Conservation (phyloP, 1,284 basidiomycete genomes). For the Papiliotrema fonsecae region DNA sequence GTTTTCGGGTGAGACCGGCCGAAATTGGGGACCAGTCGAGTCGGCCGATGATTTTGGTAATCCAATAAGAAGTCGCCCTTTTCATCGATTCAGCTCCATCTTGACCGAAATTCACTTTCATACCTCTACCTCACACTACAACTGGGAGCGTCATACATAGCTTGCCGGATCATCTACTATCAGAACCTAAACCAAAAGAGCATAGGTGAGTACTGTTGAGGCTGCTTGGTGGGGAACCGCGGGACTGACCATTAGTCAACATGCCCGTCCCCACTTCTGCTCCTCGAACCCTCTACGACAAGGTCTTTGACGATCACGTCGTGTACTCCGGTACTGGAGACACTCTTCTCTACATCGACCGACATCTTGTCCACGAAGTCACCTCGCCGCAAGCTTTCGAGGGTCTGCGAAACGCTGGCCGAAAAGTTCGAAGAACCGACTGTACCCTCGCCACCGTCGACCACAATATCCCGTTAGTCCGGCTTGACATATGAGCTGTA, state of each 20-base stretch:
- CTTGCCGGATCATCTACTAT: too few species aligned
- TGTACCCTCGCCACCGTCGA: conserved; percentile 93
- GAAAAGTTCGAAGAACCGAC: conserved; percentile 81
- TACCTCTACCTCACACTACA: not conserved
- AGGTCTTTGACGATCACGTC: conserved; percentile 93
- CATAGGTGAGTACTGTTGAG: too few species aligned
- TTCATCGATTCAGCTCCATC: not conserved
- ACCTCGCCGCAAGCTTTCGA: conserved; percentile 96
- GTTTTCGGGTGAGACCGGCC: not conserved
- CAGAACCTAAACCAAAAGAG: too few species aligned
- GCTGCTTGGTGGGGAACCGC: too few species aligned
- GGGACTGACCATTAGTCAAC: not conserved
- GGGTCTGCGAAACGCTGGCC: conserved; percentile 77
- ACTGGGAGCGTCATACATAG: too few species aligned
- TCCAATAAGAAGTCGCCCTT: not conserved
- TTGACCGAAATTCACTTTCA: not conserved
- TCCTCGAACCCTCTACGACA: conserved; percentile 86
- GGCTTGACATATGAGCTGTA: not conserved
- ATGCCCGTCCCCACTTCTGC: conserved; percentile 49
- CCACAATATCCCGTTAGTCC: conserved; percentile 87
- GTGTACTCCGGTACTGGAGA: conserved; percentile 76
- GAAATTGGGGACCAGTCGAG: not conserved
- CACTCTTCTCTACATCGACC: conserved; percentile 89
- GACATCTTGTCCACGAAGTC: conserved; percentile 92
- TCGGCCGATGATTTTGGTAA: conserved; percentile 3